Base-by-base conservation (phyloP, 2,329 filamentous ascomycete genomes). In the Colletotrichum nymphaeae region DNA sequence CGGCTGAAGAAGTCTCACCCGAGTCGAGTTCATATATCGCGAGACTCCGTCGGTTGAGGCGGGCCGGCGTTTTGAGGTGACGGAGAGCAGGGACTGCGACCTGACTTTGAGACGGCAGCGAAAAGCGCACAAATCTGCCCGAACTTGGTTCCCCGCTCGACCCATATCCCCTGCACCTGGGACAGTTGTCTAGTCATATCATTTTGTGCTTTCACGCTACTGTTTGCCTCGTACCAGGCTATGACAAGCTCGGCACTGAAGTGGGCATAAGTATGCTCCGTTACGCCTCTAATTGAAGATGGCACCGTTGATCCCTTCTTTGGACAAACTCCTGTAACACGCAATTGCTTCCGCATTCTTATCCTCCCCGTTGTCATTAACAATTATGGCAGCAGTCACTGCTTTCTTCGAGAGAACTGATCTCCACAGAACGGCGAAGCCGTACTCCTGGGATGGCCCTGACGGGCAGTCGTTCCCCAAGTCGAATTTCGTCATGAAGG, bases 401-500 rank as follows among this genome's bases (percentile, higher is more conserved):
- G 37, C 59, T 6, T 63, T 63, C 35, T 63, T 63, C 22, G 59
- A 63, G 59, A 42, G 37, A 28, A 49, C 12, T 37, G 37, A 46
- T 22, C 14, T 28, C 22, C 37, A 63, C 14, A 8, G 52, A 12
- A 49, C 30, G 11, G 59, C 24, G 11, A 63, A 63, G 59, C 59
- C 59, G 32, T 63, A 63, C 59, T 22, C 37, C 2, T 63, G 59
- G 59, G 59, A 63, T 24, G 59, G 59, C 11, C 59, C 59, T 7
- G 59, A 42, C 3, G 30, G 7, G 14, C 22, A 49, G 9, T 12
- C 11, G 12, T 28, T 63, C 8, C 59, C 59, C 16, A 42, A 49
- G 59, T 24, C 59, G 6, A 63, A 63, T n/a, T 63, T 63, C 32
- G 37, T 26, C n/a, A 46, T 63, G 59, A 63, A 63, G 24, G 59